A percentile compares a stretch with the other conserved stretches of the same genome.
Evolutionary conservation across 1,284 basidiomycete species (phyloP).

Genomic region (Pseudozyma sp.): DNA sequence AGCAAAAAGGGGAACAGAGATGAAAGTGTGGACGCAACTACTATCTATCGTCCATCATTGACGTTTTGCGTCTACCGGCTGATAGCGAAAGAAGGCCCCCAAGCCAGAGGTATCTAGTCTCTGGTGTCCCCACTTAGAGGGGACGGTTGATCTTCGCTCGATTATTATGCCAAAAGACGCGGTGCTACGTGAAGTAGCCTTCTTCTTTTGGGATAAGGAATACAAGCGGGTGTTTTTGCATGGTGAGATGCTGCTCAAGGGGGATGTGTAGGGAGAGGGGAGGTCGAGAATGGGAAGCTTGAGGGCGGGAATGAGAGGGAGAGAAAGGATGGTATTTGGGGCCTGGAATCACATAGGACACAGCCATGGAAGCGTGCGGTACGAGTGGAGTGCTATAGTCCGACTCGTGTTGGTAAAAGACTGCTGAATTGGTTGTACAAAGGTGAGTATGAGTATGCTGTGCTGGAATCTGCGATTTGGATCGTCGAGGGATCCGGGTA

Average conservation of each 20-base stretch:
- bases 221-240: slow-evolving; percentile 23
- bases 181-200: slow-evolving; percentile 23
- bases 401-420: slow-evolving; percentile 1
- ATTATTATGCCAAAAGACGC: slow-evolving; percentile 55
- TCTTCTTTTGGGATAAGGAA: slow-evolving; percentile 59
- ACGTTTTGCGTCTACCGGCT: slow-evolving; percentile 37
- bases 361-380: slow-evolving; percentile 10
- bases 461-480: slow-evolving; percentile 1
- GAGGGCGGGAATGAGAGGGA: neutral
- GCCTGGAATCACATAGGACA: neutral
- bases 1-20: neutral
- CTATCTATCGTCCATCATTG: slow-evolving; percentile 59
- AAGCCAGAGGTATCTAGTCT: slow-evolving; percentile 52
- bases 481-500: slow-evolving; percentile 18
- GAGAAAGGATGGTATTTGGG: neutral
- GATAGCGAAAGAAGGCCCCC: slow-evolving; percentile 58
- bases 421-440: slow-evolving; percentile 41
- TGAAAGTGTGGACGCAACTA: slow-evolving; percentile 47
- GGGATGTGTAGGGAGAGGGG: slow-evolving; percentile 7
- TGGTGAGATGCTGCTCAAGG: too few relatives aligned
- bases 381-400: neutral
- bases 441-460: slow-evolving; percentile 2
- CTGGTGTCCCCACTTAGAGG: slow-evolving; percentile 23
- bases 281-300: neutral
- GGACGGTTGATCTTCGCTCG: slow-evolving; percentile 55